Evolutionary conservation across 2,329 filamentous ascomycete species (phyloP).

Genomic region (Diaporthe caulivora): DNA sequence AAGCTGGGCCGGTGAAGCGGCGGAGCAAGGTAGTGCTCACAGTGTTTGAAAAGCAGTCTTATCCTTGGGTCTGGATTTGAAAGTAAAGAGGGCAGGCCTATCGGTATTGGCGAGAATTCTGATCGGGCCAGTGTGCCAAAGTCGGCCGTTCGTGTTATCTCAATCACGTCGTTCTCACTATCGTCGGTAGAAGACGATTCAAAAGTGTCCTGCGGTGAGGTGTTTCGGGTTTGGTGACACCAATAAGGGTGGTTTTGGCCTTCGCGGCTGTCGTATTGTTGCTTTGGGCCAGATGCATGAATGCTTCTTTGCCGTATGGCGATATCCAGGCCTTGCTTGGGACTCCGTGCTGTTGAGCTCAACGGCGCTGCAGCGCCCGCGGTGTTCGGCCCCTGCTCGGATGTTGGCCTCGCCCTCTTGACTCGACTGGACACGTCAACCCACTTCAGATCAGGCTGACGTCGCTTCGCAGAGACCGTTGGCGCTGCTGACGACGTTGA

Average conservation of each 20-base stretch:
- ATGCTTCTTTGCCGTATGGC: not conserved
- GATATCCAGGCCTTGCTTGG: not conserved
- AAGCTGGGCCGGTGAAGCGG: not conserved
- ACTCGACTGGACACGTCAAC: slow-evolving; percentile 21
- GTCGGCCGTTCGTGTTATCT: slow-evolving; percentile 9
- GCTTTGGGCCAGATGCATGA: not conserved
- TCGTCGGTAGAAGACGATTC: not conserved
- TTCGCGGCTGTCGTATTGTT: not conserved
- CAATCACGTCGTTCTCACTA: not conserved
- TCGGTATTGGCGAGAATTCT: not conserved
- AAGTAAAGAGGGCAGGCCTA: slow-evolving; percentile 27
- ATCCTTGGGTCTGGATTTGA: slow-evolving; percentile 24
- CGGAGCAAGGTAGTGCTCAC: not conserved
- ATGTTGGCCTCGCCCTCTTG: slow-evolving; percentile 2
- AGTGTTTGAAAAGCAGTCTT: slow-evolving; percentile 37
- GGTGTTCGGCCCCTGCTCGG: not conserved
- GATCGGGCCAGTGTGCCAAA: not conserved
- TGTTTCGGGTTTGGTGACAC: not conserved
- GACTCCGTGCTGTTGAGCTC: not conserved
- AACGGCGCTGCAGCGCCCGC: not conserved
- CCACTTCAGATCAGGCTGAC: slow-evolving; percentile 29
- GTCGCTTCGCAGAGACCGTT: not conserved
- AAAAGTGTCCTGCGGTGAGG: not conserved
- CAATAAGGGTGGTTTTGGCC: not conserved
- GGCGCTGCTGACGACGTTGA: not conserved